phyloP scores from a whole-genome alignment of 495 filamentous ascomycete species.

The Rhizodiscina lignyota region DNA sequence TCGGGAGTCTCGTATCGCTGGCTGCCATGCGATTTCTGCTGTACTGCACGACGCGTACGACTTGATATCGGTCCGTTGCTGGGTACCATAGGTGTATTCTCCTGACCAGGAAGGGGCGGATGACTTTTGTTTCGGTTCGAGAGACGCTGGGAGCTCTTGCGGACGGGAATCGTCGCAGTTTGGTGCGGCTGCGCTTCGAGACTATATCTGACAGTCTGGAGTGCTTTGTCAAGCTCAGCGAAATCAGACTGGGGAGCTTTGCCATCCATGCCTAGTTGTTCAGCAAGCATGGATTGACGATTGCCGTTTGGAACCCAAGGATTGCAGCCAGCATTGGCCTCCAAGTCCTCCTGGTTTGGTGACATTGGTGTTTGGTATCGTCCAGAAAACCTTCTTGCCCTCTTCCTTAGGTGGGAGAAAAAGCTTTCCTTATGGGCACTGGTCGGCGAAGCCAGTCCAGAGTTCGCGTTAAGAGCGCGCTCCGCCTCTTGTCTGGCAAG shows the following conservation, averaged over 20 bases:
- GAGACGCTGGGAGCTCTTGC: constrained; percentile 13
- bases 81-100: constrained; percentile 15
- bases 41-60: constrained; percentile 66
- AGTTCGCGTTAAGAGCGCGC: constrained; percentile 68
- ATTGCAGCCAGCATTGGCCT: constrained; percentile 78
- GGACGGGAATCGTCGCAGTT: no score
- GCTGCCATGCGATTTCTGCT: constrained; percentile 47
- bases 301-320: constrained; percentile 67
- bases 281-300: constrained; percentile 68
- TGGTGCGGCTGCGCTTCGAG: constrained; percentile 26
- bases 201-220: constrained; percentile 52
- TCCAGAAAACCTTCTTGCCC: constrained; percentile 82
- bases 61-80: constrained; percentile 54
- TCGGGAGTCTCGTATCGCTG: constrained; percentile 87
- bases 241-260: constrained; percentile 28
- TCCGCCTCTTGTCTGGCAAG: constrained; percentile 70
- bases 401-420: constrained; percentile 92
- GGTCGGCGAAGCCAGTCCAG: constrained; percentile 43
- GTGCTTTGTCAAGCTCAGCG: constrained; percentile 61
- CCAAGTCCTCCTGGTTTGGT: constrained; percentile 64
- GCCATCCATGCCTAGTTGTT: constrained; percentile 32
- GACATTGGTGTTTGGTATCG: constrained; percentile 64
- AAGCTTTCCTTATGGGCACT: constrained; percentile 79
- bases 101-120: neutral
- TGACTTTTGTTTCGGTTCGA: constrained; percentile 32